Base-by-base conservation (phyloP, 139 green algal species). In the Volvox reticuliferus region DNA sequence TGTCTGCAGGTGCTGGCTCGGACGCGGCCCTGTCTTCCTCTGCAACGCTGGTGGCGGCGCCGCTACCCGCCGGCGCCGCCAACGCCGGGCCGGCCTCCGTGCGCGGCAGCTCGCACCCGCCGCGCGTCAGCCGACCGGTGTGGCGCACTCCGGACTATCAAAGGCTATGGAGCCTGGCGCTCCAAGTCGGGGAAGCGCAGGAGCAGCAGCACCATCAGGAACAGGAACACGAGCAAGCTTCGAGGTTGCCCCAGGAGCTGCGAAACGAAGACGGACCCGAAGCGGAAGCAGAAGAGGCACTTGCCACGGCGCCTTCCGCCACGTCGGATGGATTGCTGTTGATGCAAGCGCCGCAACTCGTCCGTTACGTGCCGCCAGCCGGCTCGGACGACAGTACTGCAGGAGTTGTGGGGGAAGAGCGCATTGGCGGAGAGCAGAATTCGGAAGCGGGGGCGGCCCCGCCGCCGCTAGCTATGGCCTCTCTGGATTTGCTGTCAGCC, bases 101-200 rank as follows among this genome's bases (percentile, higher is more conserved):
- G 33, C 86, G 86, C 13, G 86, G 86, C n/a, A 63, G 67, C 18
- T 65, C 71, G 9, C 79, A 91, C 30, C 5, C n/a, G 79, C 86
- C 91, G 5, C 67, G 86, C 1, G 30, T 28, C 30, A 83, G 50
- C 50, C 86, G 73, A 2, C 32, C 73, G 19, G 90, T 96, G 26
- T 96, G 95, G 95, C 94, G 95, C 26, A 96, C 93, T 1, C 76
- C 86, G 12, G 91, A 89, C 44, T 97, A 96, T 85, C 44, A 91
- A 21, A 37, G 80, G 44, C 91, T 97, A 55, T 97, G 95, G 95
- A 87, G 91, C 18, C 92, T 90, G 93, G 95, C 95, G 1, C 20
- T 95, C 16, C 80, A 91, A 28, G 75, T 95, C 28, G 95, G 95
- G 2, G 92, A 96, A 89, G 77, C 76, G 35, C 93, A 95, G 81